Evolutionary conservation across 306 rosid species (phyloP).

Genomic region (Quercus dentata): DNA sequence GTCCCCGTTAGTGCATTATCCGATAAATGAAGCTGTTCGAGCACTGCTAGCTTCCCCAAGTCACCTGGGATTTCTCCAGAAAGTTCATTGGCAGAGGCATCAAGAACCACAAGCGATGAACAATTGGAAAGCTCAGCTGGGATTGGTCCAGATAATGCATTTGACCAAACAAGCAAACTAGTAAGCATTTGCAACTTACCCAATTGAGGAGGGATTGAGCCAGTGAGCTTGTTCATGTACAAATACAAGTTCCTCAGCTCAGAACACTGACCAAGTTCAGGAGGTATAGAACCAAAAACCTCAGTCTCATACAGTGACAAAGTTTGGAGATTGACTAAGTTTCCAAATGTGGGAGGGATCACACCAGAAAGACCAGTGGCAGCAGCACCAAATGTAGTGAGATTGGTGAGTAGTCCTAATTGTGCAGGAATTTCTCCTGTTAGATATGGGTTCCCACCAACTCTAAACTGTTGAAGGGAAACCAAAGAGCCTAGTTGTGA

Average conservation of each 20-base stretch:
- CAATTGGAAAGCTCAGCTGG: constrained; percentile 83
- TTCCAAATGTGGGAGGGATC: constrained; percentile 81
- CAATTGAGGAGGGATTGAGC: constrained; percentile 67
- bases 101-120: constrained; percentile 78
- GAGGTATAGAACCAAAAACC: constrained; percentile 68
- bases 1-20: constrained; percentile 67
- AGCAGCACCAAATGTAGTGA: constrained; percentile 92
- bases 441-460: constrained; percentile 89
- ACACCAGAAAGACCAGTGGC: constrained; percentile 85
- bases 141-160: constrained; percentile 66
- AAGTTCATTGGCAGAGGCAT: constrained; percentile 76
- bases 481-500: constrained; percentile 67
- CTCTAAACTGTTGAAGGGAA: constrained; percentile 78
- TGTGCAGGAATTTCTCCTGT: constrained; percentile 73
- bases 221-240: constrained; percentile 80
- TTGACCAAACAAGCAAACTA: constrained; percentile 80
- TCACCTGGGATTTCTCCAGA: constrained; percentile 72
- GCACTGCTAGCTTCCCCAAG: constrained; percentile 71
- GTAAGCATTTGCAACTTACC: constrained; percentile 83
- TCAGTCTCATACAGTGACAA: constrained; percentile 86
- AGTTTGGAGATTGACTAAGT: constrained; percentile 75
- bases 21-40: constrained; percentile 88
- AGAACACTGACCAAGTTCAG: constrained; percentile 72
- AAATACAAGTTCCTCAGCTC: constrained; percentile 80
- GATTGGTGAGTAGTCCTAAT: constrained; percentile 71